Evolutionary conservation across 495 filamentous ascomycete genomes (phyloP).

Genomic region (Penicillium alfredii): DNA sequence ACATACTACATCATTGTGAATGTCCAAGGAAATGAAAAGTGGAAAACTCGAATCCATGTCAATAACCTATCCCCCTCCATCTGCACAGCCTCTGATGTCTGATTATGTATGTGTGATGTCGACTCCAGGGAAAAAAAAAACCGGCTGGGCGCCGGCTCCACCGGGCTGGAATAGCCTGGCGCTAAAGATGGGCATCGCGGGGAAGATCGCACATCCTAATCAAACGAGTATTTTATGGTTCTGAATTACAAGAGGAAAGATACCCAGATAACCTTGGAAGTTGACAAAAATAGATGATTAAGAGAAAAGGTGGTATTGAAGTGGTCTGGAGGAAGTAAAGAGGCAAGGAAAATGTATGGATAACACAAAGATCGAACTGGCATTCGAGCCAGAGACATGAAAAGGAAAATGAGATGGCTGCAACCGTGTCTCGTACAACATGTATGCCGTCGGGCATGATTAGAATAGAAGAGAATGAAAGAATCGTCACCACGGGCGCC

Average conservation of each 20-base stretch:
- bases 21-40: too few species aligned
- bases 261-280: slow-evolving; percentile 1
- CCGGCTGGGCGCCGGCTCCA: slow-evolving; percentile 9
- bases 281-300: slow-evolving; percentile 1
- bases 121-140: slow-evolving; percentile 15
- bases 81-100: too few species aligned
- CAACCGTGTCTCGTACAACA: slow-evolving; percentile 24
- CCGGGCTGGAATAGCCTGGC: slow-evolving; percentile 6
- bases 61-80: slow-evolving; percentile 5
- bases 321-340: background rate
- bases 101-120: slow-evolving; percentile 10
- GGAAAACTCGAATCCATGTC: too few species aligned
- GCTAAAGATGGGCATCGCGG: slow-evolving; percentile 20
- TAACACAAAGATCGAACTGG: slow-evolving; percentile 5
- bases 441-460: slow-evolving; percentile 10
- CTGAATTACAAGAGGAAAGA: too few species aligned
- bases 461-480: slow-evolving; percentile 5
- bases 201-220: slow-evolving; percentile 28
- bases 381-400: slow-evolving; percentile 6
- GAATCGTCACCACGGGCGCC: slow-evolving; percentile 19
- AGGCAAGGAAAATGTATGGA: slow-evolving; percentile 4
- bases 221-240: slow-evolving; percentile 17
- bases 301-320: slow-evolving; percentile 2
- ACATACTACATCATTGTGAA: too few species aligned
- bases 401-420: slow-evolving; percentile 11